phyloP scores from a whole-genome alignment of 2,329 filamentous ascomycete species.

The Drechslera avenae region DNA sequence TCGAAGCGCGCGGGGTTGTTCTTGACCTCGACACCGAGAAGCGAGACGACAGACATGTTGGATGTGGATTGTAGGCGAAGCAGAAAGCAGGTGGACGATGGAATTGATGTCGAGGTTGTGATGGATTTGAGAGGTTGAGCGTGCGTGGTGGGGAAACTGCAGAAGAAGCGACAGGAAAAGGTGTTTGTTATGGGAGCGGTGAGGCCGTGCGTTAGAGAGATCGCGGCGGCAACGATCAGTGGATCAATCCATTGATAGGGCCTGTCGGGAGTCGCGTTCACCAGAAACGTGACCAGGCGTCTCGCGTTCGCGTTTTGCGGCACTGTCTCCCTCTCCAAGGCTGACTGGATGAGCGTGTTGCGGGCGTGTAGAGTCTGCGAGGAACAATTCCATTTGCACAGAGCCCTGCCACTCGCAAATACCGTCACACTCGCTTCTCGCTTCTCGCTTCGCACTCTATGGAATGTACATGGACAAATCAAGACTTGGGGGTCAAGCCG shows the following conservation, averaged over 20 bases:
- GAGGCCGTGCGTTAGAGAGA: constrained; percentile 30
- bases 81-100: background rate
- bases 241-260: constrained; percentile 2
- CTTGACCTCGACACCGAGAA: constrained; percentile 91
- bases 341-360: background rate
- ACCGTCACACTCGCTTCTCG: background rate
- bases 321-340: background rate
- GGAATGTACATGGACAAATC: constrained; percentile 1
- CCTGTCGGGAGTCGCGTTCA: constrained; percentile 15
- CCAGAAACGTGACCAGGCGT: constrained; percentile 24
- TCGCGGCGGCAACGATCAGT: constrained; percentile 27
- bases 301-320: constrained; percentile 20
- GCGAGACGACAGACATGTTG: constrained; percentile 92
- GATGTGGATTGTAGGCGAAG: constrained; percentile 7
- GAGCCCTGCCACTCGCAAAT: background rate
- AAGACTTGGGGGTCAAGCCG: constrained; percentile 7
- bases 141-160: constrained; percentile 10
- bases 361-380: background rate
- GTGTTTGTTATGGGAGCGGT: constrained; percentile 29
- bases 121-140: constrained; percentile 2
- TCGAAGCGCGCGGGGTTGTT: constrained; percentile 97
- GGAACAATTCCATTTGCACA: too few species aligned
- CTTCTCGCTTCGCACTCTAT: background rate
- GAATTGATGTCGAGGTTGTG: background rate
- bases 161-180: constrained; percentile 14